Base-by-base conservation (phyloP, 148 eudicot species). In the Mesembryanthemum crystallinum region DNA sequence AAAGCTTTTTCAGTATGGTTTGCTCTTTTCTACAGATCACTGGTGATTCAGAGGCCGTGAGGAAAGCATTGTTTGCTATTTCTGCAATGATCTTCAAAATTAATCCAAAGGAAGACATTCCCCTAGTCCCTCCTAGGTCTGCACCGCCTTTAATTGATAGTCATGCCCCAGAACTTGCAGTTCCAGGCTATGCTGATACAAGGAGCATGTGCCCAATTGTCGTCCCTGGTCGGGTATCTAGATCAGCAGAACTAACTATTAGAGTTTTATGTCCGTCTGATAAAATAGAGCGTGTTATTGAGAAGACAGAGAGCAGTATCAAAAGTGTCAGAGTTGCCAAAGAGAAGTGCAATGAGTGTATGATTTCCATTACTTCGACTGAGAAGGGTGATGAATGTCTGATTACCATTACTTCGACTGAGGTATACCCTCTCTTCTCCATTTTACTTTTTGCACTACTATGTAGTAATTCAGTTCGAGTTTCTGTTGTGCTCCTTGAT, bases 211-310 rank as follows among this genome's bases (percentile, higher is more conserved):
- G 92, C 92, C 93, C 97, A 13, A 77, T 89, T 64, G 86, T 85
- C 78, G 88, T 89, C 63, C 87, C 99, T 84, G 84, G 87, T 69
- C 88, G 92, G 51, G 64, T 83, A 27, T 78, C 89, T 72, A 82
- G 81, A 75, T 84, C 93, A 1, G 96, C 86, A 82, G 97, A 92
- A 78, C 83, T 95, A 81, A 88, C 70, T 42, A 45, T 95, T 14
- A 78, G 86, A 79, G 90, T 95, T 11, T 55, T 95, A 75, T 95
- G 99, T 81, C 92, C 96, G 17, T 81, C 85, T 64, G 89, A 85
- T 80, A 90, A 83, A 72, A 90, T 95, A 85, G 99, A 96, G 64
- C 97, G 97, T 73, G 97, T 95, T 37, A 95, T 95, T 82, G 99
- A 97, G 37, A 95, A 84, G 83, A 92, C 90, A 73, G 99, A 97